phyloP scores from a whole-genome alignment of 129 eudicot species.

The Flaveria ramosissima region DNA sequence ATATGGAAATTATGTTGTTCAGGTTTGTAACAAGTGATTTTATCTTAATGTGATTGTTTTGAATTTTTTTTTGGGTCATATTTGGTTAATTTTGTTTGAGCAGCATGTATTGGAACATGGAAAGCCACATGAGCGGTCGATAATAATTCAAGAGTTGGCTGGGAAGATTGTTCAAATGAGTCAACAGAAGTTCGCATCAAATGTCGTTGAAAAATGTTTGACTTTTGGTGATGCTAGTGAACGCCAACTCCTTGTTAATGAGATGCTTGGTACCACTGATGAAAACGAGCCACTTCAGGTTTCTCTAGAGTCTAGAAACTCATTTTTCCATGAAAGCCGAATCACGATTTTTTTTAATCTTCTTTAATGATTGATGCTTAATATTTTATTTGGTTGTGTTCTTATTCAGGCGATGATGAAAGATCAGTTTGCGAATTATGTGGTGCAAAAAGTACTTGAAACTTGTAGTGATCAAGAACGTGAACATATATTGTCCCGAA shows the following conservation, averaged over 20 bases:
- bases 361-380: background rate
- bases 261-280: slow-evolving; percentile 87
- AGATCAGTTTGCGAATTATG: slow-evolving; percentile 95
- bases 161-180: slow-evolving; percentile 94
- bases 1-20: slow-evolving; percentile 80
- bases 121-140: slow-evolving; percentile 71
- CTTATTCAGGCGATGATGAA: slow-evolving; percentile 89
- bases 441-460: slow-evolving; percentile 94
- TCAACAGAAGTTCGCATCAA: slow-evolving; percentile 90
- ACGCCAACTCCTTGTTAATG: slow-evolving; percentile 64
- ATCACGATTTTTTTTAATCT: background rate
- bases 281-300: slow-evolving; percentile 97
- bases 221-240: slow-evolving; percentile 71
- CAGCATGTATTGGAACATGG: slow-evolving; percentile 95
- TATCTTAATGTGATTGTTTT: background rate
- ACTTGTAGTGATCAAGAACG: slow-evolving; percentile 96
- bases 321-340: too few relatives aligned
- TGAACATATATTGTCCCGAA: slow-evolving; percentile 78
- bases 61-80: slow-evolving; percentile 11
- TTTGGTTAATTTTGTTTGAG: background rate
- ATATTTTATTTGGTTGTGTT: background rate
- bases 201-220: slow-evolving; percentile 87
- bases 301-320: background rate
- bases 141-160: slow-evolving; percentile 75
- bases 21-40: slow-evolving; percentile 42